Conservation (phyloP, 2,329 filamentous ascomycete species). For the Blastomyces percursus region DNA sequence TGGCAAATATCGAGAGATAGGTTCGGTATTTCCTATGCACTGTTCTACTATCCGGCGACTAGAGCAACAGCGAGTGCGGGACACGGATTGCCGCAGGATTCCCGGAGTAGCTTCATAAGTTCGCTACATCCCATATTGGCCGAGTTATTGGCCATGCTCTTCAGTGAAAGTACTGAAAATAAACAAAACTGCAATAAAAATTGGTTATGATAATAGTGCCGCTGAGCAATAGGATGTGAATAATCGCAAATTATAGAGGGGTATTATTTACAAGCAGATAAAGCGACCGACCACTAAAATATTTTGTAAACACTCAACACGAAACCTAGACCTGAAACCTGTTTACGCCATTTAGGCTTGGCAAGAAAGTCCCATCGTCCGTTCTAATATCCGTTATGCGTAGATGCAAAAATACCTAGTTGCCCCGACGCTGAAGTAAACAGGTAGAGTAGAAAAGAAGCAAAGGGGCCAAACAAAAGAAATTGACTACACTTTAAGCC, state of each 20-base stretch:
- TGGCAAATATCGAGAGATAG: slow-evolving; percentile 20
- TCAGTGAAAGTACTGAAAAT: neutral
- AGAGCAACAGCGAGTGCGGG: neutral
- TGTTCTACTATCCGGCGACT: neutral
- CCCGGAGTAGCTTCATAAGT: neutral
- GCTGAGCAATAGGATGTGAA: neutral
- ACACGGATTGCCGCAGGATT: neutral
- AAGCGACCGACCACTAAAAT: neutral
- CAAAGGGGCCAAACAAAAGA: neutral
- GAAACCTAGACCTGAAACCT: neutral
- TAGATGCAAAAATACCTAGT: neutral
- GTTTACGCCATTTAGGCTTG: neutral
- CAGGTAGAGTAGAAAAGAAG: slow-evolving; percentile 7
- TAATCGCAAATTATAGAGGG: slow-evolving; percentile 1
- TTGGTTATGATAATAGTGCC: neutral
- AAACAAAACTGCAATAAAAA: neutral
- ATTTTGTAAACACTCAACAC: neutral
- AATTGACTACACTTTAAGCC: slow-evolving; percentile 57
- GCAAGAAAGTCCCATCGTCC: neutral
- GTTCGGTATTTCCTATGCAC: neutral
- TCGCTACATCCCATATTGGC: neutral
- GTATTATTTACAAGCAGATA: slow-evolving; percentile 5
- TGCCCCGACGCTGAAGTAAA: neutral
- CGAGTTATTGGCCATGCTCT: neutral
- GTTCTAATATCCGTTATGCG: neutral